Evolutionary conservation across 139 green algal genomes (phyloP).

Genomic region (Chloropicon primus): DNA sequence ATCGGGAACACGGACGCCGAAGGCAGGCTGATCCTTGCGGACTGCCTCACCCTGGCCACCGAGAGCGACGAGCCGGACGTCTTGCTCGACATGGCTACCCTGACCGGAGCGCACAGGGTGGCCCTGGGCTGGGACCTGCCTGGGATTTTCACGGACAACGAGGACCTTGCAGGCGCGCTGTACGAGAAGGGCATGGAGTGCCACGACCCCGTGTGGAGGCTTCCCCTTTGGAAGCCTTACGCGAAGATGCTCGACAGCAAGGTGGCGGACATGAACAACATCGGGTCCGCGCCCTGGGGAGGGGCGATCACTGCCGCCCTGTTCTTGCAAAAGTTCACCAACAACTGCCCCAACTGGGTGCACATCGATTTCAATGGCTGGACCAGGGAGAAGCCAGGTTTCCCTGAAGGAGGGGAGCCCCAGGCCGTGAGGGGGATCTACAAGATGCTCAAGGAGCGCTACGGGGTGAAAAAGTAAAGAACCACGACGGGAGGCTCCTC

Average conservation of each 20-base stretch:
- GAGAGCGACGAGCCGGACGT: slow-evolving; percentile 31
- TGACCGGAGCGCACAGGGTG: slow-evolving; percentile 48
- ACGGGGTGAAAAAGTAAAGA: slow-evolving; percentile 29
- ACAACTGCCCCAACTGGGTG: slow-evolving; percentile 28
- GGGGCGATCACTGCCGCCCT: slow-evolving; percentile 43
- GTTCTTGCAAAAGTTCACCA: slow-evolving; percentile 37
- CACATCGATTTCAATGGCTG: slow-evolving; percentile 40
- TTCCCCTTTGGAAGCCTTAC: slow-evolving; percentile 38
- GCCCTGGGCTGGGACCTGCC: slow-evolving; percentile 48
- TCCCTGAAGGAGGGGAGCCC: slow-evolving; percentile 50
- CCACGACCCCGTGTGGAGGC: slow-evolving; percentile 44
- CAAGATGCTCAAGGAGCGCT: slow-evolving; percentile 19
- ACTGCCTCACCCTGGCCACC: slow-evolving; percentile 29
- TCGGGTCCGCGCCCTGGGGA: background rate
- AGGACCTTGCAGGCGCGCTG: slow-evolving; percentile 23
- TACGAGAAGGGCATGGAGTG: slow-evolving; percentile 18
- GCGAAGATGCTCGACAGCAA: slow-evolving; percentile 37
- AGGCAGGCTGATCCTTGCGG: slow-evolving; percentile 44
- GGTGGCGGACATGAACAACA: slow-evolving; percentile 30
- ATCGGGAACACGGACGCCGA: slow-evolving; percentile 34
- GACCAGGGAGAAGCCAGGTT: slow-evolving; percentile 14
- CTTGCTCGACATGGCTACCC: slow-evolving; percentile 47
- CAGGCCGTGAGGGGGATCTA: slow-evolving; percentile 37
- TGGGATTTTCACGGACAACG: slow-evolving; percentile 33
- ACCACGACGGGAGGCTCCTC: slow-evolving; percentile 16